Evolutionary conservation across 768 basidiomycete species (phyloP).

Genomic region (Amanita rimosa): DNA sequence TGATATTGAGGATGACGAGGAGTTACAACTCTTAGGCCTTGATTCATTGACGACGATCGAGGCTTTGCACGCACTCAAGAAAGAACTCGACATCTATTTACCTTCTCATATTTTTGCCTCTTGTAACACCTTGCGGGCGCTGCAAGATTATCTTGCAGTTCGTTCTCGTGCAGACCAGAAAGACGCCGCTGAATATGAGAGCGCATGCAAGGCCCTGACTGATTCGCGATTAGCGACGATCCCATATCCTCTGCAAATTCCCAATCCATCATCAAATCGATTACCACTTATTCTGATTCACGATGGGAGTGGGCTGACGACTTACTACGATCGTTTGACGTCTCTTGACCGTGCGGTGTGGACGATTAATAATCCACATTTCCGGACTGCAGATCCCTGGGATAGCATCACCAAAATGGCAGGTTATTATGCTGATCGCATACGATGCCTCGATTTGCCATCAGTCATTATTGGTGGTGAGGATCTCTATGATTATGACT

Average conservation of each 20-base stretch:
- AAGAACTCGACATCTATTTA: background rate
- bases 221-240: slow-evolving; percentile 16
- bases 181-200: background rate
- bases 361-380: slow-evolving; percentile 48
- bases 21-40: slow-evolving; percentile 5
- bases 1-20: slow-evolving; percentile 3
- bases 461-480: slow-evolving; percentile 50
- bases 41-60: slow-evolving; percentile 8
- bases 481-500: slow-evolving; percentile 7
- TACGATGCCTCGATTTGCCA: slow-evolving; percentile 22
- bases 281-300: slow-evolving; percentile 56
- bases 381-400: slow-evolving; percentile 36
- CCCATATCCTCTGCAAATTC: slow-evolving; percentile 26
- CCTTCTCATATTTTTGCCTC: background rate
- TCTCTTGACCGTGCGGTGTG: slow-evolving; percentile 42
- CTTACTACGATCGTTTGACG: slow-evolving; percentile 35
- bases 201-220: background rate
- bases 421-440: slow-evolving; percentile 30
- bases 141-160: background rate
- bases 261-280: slow-evolving; percentile 9
- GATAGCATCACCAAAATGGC: slow-evolving; percentile 41
- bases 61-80: slow-evolving; percentile 1
- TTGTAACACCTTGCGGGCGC: slow-evolving; percentile 1
- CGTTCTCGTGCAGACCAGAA: background rate
- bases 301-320: slow-evolving; percentile 58